Evolutionary conservation across 768 basidiomycete species (phyloP), one percentile per base, ranked within the genome.

Genomic region (Piloderma croceum): DNA sequence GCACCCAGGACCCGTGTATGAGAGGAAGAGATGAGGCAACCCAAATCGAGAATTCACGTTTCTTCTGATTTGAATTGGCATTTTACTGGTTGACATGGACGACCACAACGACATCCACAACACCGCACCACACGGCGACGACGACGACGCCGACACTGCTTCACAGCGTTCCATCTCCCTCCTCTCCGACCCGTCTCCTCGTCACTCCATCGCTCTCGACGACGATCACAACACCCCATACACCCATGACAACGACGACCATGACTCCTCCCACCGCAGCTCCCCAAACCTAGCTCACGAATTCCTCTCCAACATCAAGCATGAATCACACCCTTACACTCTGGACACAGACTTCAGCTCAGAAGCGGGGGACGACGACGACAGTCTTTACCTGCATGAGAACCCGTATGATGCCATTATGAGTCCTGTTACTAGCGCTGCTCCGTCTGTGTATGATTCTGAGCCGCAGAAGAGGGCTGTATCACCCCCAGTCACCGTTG

Each of bases 101-200:
- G 36, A 42, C 21, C 27, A 42, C 25, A 39, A 37, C 46, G 42
- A n/a, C n/a, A n/a, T n/a, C n/a, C n/a, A n/a, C n/a, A n/a, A n/a
- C n/a, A n/a, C n/a, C n/a, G n/a, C 62, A 31, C 48, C 58, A 13
- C 61, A 61, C 39, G 52, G 42, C 43, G 73, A 72, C 41, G 72
- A 71, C 52, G 70, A 67, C 42, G 83, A 83, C 47, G 77, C 71
- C 42, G 87, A 89, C 53, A 87, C 83, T 4, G 84, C 87, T 12
- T 87, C 84, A 7, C 82, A 85, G 52, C 77, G 73, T 29, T 89
- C 87, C 1, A 83, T 89, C 37, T 74, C 84, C 18, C 76, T 89
- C 31, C 79, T 78, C 22, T 85, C 84, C 3, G 58, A 76, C 11
- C 57, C 44, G 34, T 86, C 85, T 6, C 73, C 72, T 5, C 65